Conservation (phyloP, 73 alveolate species). For the Paramecium sexaurelia region DNA sequence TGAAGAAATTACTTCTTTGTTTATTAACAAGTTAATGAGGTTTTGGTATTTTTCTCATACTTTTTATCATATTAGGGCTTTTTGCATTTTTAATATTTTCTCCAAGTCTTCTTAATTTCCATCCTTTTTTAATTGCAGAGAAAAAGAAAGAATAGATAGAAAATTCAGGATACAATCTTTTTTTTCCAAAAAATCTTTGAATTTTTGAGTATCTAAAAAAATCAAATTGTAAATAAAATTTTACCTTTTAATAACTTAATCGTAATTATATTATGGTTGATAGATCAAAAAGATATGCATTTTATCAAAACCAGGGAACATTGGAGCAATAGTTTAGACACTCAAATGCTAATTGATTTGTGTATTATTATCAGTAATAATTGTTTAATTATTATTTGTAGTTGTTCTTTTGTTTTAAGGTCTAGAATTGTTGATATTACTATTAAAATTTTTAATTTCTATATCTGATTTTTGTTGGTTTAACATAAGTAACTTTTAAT, state of each 20-base stretch:
- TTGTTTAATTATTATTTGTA: background rate
- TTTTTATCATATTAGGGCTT: background rate
- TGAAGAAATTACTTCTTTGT: background rate
- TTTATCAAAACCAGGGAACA: slow-evolving; percentile 15
- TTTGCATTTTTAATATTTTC: background rate
- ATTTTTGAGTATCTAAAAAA: background rate
- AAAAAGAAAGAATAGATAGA: background rate
- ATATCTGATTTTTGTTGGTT: background rate
- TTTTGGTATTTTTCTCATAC: background rate
- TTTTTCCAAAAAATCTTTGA: slow-evolving; percentile 18
- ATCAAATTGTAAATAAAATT: background rate
- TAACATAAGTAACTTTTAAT: background rate
- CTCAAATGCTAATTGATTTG: background rate
- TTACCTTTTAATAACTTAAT: background rate
- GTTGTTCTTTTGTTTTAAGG: background rate
- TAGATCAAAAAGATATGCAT: background rate
- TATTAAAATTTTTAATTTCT: background rate
- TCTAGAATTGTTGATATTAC: background rate
- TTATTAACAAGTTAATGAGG: background rate
- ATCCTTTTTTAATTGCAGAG: background rate
- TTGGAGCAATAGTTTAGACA: background rate
- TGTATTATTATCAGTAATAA: background rate
- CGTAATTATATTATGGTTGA: background rate
- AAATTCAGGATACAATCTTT: slow-evolving; percentile 5
- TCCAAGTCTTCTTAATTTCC: slow-evolving; percentile 15